Evolutionary conservation across 2,329 filamentous ascomycete genomes (phyloP).

Genomic region (Pseudonectria buxi): DNA sequence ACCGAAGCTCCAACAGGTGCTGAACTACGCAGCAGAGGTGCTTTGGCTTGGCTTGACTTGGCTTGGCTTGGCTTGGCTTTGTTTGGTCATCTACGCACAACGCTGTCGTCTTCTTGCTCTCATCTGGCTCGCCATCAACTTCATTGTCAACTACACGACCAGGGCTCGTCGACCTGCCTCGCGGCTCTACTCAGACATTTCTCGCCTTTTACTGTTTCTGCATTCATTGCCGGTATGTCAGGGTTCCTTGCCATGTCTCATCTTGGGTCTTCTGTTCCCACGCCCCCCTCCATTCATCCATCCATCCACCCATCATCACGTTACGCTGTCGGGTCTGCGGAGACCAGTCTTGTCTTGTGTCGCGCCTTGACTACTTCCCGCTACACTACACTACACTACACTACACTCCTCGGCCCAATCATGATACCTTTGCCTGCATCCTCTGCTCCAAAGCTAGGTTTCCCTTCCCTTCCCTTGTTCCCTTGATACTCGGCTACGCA

Average conservation of each 20-base stretch:
- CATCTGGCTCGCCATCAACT: no score
- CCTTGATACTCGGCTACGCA: slow-evolving; percentile 13
- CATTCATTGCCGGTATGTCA: slow-evolving; percentile 18
- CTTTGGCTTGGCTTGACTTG: slow-evolving; percentile 3
- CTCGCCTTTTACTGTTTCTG: no score
- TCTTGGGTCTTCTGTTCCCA: slow-evolving; percentile 16
- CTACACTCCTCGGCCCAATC: no score
- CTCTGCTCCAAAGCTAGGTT: slow-evolving; percentile 4
- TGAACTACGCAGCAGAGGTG: background rate
- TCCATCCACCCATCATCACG: slow-evolving; percentile 1
- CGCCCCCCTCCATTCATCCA: slow-evolving; percentile 4
- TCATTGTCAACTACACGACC: no score
- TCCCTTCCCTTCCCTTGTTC: no score
- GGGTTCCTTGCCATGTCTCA: slow-evolving; percentile 13
- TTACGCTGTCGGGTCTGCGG: slow-evolving; percentile 19
- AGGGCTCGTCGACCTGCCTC: no score
- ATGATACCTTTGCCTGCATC: slow-evolving; percentile 5
- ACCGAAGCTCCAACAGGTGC: slow-evolving; percentile 6
- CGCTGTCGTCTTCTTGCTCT: no score
- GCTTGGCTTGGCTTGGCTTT: background rate
- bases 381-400: no score
- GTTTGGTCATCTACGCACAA: no score
- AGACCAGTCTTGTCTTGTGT: slow-evolving; percentile 9
- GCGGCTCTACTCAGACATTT: no score
- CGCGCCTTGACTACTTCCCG: background rate